Base-by-base conservation (phyloP, 345 rosid genomes). In the Adansonia digitata region DNA sequence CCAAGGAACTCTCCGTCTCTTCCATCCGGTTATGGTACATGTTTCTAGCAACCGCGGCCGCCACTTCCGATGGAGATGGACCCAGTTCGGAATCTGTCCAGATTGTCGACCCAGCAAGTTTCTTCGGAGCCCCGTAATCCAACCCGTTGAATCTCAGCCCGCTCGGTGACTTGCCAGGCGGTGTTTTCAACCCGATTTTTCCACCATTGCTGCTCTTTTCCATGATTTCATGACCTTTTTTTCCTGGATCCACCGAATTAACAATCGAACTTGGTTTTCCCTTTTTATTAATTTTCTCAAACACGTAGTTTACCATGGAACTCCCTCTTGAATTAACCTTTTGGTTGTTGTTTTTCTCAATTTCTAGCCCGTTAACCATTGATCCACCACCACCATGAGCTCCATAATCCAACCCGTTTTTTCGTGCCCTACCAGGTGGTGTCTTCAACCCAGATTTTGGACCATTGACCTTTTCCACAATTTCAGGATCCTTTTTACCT, bases 11-110 rank as follows among this genome's bases (percentile, higher is more conserved):
- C 78, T 87, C 98, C 0, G 78, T 74, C 7, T 88, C 97, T 42
- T 75, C 84, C 3, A 49, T 37, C 0, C 70, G 77, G 52, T 62
- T 70, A 18, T 34, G 18, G 5, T 79, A 31, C 77, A 77, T 73
- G 65, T 84, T 86, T 48, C 72, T 88, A 10, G 88, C 89, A 77
- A 89, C 60, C 1, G 71, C 85, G 2, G 89, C 88, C 5, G 93
- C 97, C 74, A 94, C 94, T 80, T 91, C 98, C 3, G 98, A 94
- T 0, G 97, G 88, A 0, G 98, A 92, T 0, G 98, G 98, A 13
- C 98, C 98, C 72, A 91, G 55, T 26, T 94, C 97, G 0, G 98
- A 91, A 48, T 88, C 89, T 0, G 97, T 89, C 71, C 87, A 74
- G 5, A 79, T 7, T 12, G 74, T 22, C 7, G 34, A 15, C 34